Evolutionary conservation across 2,329 filamentous ascomycete species (phyloP).

Genomic region (Chalaropsis ovoidea): DNA sequence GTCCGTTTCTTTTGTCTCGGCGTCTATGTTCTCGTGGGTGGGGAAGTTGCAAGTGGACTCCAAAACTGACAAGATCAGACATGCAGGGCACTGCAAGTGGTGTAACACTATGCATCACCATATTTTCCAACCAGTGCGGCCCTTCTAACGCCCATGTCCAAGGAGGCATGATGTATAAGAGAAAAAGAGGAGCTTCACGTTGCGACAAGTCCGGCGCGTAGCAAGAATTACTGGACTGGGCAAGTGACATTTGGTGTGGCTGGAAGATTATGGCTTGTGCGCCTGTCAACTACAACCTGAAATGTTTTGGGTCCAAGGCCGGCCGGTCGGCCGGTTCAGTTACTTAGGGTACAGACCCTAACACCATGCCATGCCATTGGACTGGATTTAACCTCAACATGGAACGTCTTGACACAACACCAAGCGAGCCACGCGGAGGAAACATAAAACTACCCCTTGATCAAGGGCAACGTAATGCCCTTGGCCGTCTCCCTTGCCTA

Average conservation of each 20-base stretch:
- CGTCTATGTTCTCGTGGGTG: too few relatives aligned
- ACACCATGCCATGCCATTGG: too few relatives aligned
- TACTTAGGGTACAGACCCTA: neutral
- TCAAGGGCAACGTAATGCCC: neutral
- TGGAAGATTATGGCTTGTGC: neutral
- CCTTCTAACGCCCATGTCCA: neutral
- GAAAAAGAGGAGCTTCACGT: neutral
- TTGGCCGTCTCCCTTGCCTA: neutral
- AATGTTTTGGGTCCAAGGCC: too few relatives aligned
- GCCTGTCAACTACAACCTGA: neutral
- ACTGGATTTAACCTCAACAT: neutral
- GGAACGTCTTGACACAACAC: constrained; percentile 4
- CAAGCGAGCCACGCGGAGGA: neutral
- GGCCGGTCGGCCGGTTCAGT: too few relatives aligned
- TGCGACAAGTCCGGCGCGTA: neutral
- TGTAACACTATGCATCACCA: neutral
- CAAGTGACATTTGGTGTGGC: neutral
- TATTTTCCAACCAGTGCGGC: neutral
- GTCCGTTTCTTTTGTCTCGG: too few relatives aligned
- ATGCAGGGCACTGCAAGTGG: neutral
- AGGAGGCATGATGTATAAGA: neutral
- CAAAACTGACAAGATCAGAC: neutral
- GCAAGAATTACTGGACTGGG: too few relatives aligned
- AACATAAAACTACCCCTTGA: neutral
- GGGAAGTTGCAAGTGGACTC: neutral